A percentile compares a stretch with the other conserved stretches of the same genome.
Evolutionary conservation across 495 filamentous ascomycete species (phyloP).

Genomic region (Aspergillus carlsbadensis): DNA sequence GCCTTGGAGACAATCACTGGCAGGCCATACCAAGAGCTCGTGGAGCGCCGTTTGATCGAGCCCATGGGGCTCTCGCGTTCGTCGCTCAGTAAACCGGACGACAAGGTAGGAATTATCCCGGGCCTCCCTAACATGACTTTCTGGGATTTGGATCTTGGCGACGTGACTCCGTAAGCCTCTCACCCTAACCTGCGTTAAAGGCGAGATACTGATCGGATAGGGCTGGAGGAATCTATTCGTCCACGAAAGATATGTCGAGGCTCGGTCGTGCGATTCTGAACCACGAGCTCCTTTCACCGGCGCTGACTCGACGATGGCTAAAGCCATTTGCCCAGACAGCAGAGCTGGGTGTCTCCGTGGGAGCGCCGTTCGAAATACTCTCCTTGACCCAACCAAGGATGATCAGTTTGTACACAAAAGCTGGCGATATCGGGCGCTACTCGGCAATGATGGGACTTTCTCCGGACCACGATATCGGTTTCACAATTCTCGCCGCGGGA

Average conservation of each 20-base stretch:
- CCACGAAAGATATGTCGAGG: conserved; percentile 46
- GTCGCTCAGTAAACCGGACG: conserved; percentile 30
- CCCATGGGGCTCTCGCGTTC: conserved; percentile 41
- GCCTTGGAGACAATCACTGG: conserved; percentile 43
- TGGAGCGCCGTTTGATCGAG: conserved; percentile 29
- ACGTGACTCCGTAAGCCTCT: conserved; percentile 43
- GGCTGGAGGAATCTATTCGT: conserved; percentile 59
- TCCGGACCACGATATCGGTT: conserved; percentile 55
- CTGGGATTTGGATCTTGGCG: conserved; percentile 43
- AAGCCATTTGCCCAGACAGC: conserved; percentile 53
- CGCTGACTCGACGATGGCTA: conserved; percentile 55
- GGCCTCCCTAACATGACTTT: conserved; percentile 25
- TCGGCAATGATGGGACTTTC: conserved; percentile 44
- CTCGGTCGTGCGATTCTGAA: conserved; percentile 56
- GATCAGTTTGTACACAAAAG: conserved; percentile 56
- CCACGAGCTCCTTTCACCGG: conserved; percentile 42
- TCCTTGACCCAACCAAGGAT: conserved; percentile 19
- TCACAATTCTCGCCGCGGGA: conserved; percentile 47
- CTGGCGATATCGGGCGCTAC: conserved; percentile 49
- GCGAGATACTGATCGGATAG: conserved; percentile 20
- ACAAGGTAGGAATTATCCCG: conserved; percentile 35
- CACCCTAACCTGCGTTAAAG: too few relatives aligned
- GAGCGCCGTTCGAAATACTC: conserved; percentile 59
- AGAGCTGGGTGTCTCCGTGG: conserved; percentile 42
- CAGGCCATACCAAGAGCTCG: conserved; percentile 8